Percentiles rank a stretch among this genome's conserved stretches.
Evolutionary conservation across 2,329 filamentous ascomycete genomes (phyloP).

Genomic region (Ceratocystis alfenasii): DNA sequence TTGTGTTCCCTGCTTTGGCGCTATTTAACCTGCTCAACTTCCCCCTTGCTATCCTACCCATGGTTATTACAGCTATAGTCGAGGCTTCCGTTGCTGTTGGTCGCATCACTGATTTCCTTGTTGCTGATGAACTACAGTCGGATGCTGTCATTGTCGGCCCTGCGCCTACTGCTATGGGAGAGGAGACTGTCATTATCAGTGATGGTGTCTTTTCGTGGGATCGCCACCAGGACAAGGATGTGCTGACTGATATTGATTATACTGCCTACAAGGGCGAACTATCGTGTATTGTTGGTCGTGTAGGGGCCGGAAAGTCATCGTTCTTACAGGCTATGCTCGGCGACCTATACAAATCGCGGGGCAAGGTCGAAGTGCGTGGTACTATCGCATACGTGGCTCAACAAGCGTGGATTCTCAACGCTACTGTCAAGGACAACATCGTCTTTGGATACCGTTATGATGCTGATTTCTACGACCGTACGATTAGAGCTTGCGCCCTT

Average conservation of each 20-base stretch:
- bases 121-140: slow-evolving; percentile 76
- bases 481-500: slow-evolving; percentile 81
- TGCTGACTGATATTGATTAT: slow-evolving; percentile 74
- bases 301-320: slow-evolving; percentile 92
- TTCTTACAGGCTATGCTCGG: slow-evolving; percentile 79
- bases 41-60: slow-evolving; percentile 82
- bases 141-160: slow-evolving; percentile 65
- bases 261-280: slow-evolving; percentile 85
- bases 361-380: slow-evolving; percentile 71
- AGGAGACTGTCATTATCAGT: slow-evolving; percentile 72
- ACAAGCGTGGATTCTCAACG: slow-evolving; percentile 93
- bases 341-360: slow-evolving; percentile 80
- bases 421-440: slow-evolving; percentile 93
- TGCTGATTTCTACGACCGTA: slow-evolving; percentile 85
- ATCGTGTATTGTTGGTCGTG: slow-evolving; percentile 81
- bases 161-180: slow-evolving; percentile 61
- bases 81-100: slow-evolving; percentile 88
- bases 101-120: slow-evolving; percentile 73
- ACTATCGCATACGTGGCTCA: slow-evolving; percentile 85
- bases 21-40: slow-evolving; percentile 95
- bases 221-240: slow-evolving; percentile 58
- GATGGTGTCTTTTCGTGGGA: slow-evolving; percentile 94
- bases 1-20: slow-evolving; percentile 87
- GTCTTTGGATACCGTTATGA: slow-evolving; percentile 93
- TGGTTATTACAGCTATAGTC: slow-evolving; percentile 95